phyloP scores from a whole-genome alignment of 305 asterid species.

The Galium porrigens region DNA sequence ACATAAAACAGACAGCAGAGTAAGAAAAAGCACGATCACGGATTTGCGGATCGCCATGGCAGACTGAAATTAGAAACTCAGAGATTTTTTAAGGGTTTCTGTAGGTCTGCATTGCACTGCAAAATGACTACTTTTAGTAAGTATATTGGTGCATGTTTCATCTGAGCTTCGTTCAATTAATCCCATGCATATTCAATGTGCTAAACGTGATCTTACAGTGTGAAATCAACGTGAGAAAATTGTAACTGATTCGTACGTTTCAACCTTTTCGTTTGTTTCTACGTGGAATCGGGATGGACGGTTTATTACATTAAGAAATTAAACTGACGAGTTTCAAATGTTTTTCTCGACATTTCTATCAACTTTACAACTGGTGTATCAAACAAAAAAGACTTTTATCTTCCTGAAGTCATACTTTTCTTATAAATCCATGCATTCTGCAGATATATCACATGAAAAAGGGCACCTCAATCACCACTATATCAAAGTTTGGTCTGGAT shows the following conservation, averaged over 20 bases:
- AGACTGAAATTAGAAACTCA: background rate
- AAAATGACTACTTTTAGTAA: background rate
- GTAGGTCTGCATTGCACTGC: background rate
- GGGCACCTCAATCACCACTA: background rate
- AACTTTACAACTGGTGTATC: background rate
- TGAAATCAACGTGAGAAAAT: background rate
- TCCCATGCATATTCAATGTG: slow-evolving; percentile 15
- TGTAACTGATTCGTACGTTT: slow-evolving; percentile 14
- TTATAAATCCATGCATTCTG: background rate
- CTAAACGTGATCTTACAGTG: background rate
- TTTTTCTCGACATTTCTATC: background rate
- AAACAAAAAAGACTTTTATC: background rate
- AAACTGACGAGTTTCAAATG: background rate
- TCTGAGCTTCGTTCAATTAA: background rate
- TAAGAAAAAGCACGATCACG: slow-evolving; percentile 13
- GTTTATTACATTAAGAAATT: background rate
- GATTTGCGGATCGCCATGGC: slow-evolving; percentile 14
- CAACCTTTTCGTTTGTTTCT: background rate
- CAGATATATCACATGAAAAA: background rate
- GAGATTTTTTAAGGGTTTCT: slow-evolving; percentile 7
- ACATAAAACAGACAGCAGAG: slow-evolving; percentile 23
- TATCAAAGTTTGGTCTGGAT: background rate
- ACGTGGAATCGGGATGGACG: background rate
- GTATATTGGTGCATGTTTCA: background rate
- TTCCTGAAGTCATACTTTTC: background rate